Conservation (phyloP, 495 filamentous ascomycete species). For the Xylaria bambusicola region DNA sequence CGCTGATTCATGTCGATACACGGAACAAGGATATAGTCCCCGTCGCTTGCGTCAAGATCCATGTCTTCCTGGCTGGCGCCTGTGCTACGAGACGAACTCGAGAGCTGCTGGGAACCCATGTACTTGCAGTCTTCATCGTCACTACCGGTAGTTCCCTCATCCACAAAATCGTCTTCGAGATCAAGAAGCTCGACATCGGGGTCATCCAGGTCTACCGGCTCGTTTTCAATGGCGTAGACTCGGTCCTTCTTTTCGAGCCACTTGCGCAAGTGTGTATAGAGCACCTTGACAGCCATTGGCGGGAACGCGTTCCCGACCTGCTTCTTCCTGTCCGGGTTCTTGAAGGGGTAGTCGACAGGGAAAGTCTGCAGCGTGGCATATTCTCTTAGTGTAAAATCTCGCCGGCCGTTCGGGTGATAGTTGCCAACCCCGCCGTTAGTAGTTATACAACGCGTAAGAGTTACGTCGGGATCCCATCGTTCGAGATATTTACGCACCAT, state of each 20-base stretch:
- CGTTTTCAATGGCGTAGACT: conserved; percentile 20
- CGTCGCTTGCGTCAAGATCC: conserved; percentile 1
- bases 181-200: conserved; percentile 14
- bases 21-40: not conserved
- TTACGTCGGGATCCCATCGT: conserved; percentile 43
- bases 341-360: conserved; percentile 64
- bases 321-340: conserved; percentile 49
- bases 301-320: conserved; percentile 92
- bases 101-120: conserved; percentile 11
- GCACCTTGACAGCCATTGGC: conserved; percentile 57
- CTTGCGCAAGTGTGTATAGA: conserved; percentile 60
- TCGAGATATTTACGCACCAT: conserved; percentile 27
- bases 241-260: conserved; percentile 61
- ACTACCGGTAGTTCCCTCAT: not conserved
- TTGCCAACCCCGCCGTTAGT: conserved; percentile 63
- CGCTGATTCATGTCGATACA: conserved; percentile 12
- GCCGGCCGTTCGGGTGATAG: conserved; percentile 69
- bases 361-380: conserved; percentile 78
- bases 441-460: conserved; percentile 66
- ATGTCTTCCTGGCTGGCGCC: not conserved
- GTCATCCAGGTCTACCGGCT: conserved; percentile 24
- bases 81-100: not conserved
- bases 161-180: conserved; percentile 17
- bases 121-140: conserved; percentile 21
- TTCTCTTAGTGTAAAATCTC: conserved; percentile 71